Conservation (phyloP, 306 rosid species). For the Casuarina cunninghamiana region DNA sequence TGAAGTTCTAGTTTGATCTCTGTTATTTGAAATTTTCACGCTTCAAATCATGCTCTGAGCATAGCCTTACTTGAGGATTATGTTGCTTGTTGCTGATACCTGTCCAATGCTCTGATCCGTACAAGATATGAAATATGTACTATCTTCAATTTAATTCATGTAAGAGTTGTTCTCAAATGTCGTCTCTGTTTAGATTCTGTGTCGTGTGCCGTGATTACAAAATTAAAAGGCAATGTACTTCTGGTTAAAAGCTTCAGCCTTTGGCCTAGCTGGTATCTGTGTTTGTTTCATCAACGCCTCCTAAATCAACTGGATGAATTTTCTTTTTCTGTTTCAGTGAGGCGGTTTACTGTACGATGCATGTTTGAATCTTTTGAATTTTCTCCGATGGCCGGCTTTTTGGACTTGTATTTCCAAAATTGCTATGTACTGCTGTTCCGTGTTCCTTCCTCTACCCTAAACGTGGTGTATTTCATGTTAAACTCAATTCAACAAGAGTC, state of each 20-base stretch:
- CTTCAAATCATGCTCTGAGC: neutral
- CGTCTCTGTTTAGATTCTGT: constrained; percentile 19
- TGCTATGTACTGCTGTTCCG: constrained; percentile 8
- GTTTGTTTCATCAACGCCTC: constrained; percentile 17
- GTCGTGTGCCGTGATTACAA: constrained; percentile 16
- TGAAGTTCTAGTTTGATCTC: neutral
- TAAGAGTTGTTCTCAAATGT: constrained; percentile 5
- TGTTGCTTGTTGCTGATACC: neutral
- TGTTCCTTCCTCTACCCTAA: constrained; percentile 16
- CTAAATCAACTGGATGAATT: constrained; percentile 17
- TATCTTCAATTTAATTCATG: constrained; percentile 12
- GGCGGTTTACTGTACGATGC: constrained; percentile 27
- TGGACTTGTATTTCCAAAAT: constrained; percentile 25
- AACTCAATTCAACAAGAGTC: constrained; percentile 15
- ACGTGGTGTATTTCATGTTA: constrained; percentile 25
- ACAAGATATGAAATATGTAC: neutral
- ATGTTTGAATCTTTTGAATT: constrained; percentile 20
- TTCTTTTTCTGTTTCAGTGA: constrained; percentile 18
- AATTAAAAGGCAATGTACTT: constrained; percentile 25
- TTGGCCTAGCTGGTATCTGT: constrained; percentile 39
- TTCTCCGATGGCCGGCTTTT: constrained; percentile 16
- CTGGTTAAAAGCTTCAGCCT: constrained; percentile 27
- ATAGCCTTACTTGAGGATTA: neutral
- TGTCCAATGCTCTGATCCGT: neutral
- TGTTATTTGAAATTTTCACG: neutral